Base-by-base conservation (phyloP, 352 stramenopile genomes). In the Phytopythium sindhum region DNA sequence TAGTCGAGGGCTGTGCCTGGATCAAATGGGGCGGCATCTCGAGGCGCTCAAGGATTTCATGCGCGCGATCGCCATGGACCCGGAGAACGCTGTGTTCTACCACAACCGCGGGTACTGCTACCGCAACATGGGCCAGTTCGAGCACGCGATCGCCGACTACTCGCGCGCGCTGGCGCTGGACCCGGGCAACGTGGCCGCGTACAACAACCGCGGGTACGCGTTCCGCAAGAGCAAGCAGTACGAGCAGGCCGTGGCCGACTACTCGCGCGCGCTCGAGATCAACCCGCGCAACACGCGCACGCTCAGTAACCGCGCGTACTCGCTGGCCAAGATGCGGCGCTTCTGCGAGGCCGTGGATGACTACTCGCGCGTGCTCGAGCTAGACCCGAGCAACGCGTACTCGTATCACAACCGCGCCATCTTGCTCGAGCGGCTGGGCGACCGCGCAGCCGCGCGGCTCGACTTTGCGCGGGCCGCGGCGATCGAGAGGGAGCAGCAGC, bases 101-200 rank as follows among this genome's bases (percentile, higher is more conserved):
- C 83, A 96, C 70, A 97, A 96, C 66, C 83, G 89, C 14, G 89
- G 87, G 41, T 94, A 92, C 61, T 95, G 84, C 65, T 86, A 90
- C 57, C 82, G 84, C 45, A 93, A 91, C 63, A 81, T 92, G 68
- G 79, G 84, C n/a, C 75, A 91, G 50, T 93, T 88, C 41, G 69
- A 78, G 31, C 71, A 80, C 4, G 84, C 85, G 17, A 80, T 91
- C 47, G 61, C 65, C 19, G 83, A 93, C 69, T 94, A 93, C 68
- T 86, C 74, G 29, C 66, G 71, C 52, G 85, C 86, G 10, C 61
- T 96, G 24, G 53, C 63, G 37, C 61, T 94, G 9, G 85, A 95
- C 35, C 80, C 82, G 33, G 59, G 72, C 31, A 93, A 95, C 54
- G 63, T 93, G 23, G 78, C 81, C 2, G 86, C 85, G 12, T 93